Evolutionary conservation across 1,284 basidiomycete species (phyloP).

Genomic region (Ceratobasidium sp.): DNA sequence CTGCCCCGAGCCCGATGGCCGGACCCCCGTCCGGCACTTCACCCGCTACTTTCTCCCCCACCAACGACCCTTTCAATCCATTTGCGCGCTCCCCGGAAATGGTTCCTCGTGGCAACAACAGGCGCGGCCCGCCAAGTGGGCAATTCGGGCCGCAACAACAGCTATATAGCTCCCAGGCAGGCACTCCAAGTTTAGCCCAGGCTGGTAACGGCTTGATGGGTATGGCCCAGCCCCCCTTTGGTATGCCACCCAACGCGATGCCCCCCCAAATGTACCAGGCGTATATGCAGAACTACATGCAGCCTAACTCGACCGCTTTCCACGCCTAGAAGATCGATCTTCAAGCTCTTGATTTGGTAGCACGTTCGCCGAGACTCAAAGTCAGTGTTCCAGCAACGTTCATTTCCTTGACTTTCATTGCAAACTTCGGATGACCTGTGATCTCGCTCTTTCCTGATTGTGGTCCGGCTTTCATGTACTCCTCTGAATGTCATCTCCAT

Average conservation of each 20-base stretch:
- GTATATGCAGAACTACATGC: slow-evolving; percentile 70
- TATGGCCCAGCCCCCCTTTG: slow-evolving; percentile 72
- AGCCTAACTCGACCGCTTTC: slow-evolving; percentile 36
- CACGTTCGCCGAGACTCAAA: neutral
- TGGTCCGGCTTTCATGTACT: slow-evolving; percentile 7
- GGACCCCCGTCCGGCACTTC: slow-evolving; percentile 55
- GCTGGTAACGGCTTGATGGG: slow-evolving; percentile 66
- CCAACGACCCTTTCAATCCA: slow-evolving; percentile 79
- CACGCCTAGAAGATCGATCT: slow-evolving; percentile 15
- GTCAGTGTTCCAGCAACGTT: slow-evolving; percentile 13
- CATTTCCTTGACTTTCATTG: slow-evolving; percentile 30
- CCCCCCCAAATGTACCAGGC: slow-evolving; percentile 80
- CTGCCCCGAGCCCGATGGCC: slow-evolving; percentile 46
- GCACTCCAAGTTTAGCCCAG: slow-evolving; percentile 67
- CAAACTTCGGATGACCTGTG: slow-evolving; percentile 41
- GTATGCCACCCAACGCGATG: slow-evolving; percentile 65
- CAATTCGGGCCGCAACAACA: slow-evolving; percentile 36
- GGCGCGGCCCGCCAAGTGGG: slow-evolving; percentile 31
- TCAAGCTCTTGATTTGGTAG: neutral
- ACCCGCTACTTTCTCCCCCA: slow-evolving; percentile 68
- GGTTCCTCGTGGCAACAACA: slow-evolving; percentile 34
- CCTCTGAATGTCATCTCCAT: slow-evolving; percentile 30
- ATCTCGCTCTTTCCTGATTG: slow-evolving; percentile 38
- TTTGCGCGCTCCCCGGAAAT: slow-evolving; percentile 64
- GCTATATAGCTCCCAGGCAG: slow-evolving; percentile 27